Evolutionary conservation across 345 rosid genomes (phyloP), one percentile per base, ranked within the genome.

Genomic region (Melaleuca alternifolia): DNA sequence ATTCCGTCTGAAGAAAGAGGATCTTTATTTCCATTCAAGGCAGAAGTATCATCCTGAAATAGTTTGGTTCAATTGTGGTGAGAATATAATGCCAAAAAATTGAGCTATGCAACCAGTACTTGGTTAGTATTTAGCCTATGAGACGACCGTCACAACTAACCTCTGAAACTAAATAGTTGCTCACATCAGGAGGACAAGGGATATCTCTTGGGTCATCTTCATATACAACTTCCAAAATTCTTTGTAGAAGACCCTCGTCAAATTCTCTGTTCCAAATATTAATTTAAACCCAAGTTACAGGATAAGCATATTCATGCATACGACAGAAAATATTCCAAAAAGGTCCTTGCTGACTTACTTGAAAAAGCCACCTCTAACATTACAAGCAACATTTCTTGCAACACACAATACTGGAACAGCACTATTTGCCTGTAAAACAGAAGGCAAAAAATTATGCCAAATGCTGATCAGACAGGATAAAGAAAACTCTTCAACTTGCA

Each of bases 351-450:
- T 33, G 82, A 75, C 92, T 93, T 92, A 98, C 99, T 94, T 98
- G 91, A 96, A 98, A 91, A 98, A 96, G 88, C 98, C 97, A 84
- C 96, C 99, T 89, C 99, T 93, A 83, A 98, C 99, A 91, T 92
- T 94, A 91, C 99, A 98, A 86, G 99, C 99, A 91, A 95, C 96
- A 91, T 96, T 95, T 92, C 98, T 95, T 57, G 98, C 99, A 83
- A 93, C 96, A 51, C 98, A 98, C 84, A 98, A 89, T 51, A 96
- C 94, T 18, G 99, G 99, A 87, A 96, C 91, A 84, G 96, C 87
- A 90, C 94, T 92, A 84, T 91, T 96, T 90, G 92, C 96, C 95
- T 96, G 84, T 88, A 92, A 89, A 24, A 89, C 81, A 83, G 89
- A 79, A 89, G 89, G 57, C 21, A 8, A 21, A 77, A 51, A 85